These are phyloP conservation scores for Lachnellula cervina DNA, from an alignment of 2,329 filamentous ascomycete species.

Conservation along the genomic window DNA sequence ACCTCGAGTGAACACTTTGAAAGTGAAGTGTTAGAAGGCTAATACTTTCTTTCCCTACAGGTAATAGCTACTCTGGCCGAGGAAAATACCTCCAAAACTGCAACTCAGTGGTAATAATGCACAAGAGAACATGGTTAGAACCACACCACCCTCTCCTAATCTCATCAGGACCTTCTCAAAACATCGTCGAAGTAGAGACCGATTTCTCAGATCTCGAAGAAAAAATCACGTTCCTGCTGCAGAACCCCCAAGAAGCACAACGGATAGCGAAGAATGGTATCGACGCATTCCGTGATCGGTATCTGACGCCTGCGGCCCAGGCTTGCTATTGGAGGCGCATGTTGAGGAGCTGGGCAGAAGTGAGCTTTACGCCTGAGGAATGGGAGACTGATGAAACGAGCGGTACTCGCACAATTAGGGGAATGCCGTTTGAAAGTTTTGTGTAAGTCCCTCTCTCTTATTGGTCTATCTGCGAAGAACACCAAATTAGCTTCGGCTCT, in stretches of 20 bases:
- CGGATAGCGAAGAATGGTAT: constrained; percentile 38
- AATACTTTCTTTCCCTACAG: not conserved
- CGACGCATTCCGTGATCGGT: constrained; percentile 38
- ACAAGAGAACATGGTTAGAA: constrained; percentile 13
- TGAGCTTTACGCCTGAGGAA: constrained; percentile 14
- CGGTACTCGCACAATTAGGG: constrained; percentile 2
- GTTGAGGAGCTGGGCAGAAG: constrained; percentile 12
- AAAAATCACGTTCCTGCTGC: constrained; percentile 37
- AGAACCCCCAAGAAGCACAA: constrained; percentile 40
- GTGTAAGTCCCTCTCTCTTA: not conserved
- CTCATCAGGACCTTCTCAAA: constrained; percentile 40
- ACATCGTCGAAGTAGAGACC: constrained; percentile 43
- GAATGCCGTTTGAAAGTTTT: constrained; percentile 15
- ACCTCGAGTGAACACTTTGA: not conserved
- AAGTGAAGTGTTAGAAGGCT: not conserved
- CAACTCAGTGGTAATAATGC: constrained; percentile 9
- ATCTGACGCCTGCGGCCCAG: constrained; percentile 50
- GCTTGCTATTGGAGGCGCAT: constrained; percentile 44
- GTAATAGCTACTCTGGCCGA: constrained; percentile 46
- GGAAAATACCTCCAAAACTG: constrained; percentile 48
- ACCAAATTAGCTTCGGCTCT: no score
- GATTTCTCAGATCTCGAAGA: constrained; percentile 38
- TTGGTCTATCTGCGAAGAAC: no score
- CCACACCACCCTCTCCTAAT: constrained; percentile 17
- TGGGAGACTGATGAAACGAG: constrained; percentile 4